phyloP scores from a whole-genome alignment of 176 grass and related monocot genomes.

The Neostapfia colusana region DNA sequence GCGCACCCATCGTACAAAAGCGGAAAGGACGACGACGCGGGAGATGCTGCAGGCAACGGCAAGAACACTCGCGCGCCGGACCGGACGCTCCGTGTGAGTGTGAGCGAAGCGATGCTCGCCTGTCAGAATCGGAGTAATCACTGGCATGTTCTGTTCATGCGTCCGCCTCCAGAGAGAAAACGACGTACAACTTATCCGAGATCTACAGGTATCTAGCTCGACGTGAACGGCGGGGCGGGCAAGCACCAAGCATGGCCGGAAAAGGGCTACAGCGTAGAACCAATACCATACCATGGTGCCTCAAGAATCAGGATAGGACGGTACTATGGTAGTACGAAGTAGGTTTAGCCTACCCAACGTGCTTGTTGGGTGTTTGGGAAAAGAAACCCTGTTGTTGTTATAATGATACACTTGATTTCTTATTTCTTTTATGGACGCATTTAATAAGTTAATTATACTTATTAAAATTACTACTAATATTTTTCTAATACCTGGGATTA shows the following conservation, averaged over 20 bases:
- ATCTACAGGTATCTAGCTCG: slow-evolving; percentile 25
- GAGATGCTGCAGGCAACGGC: slow-evolving; percentile 50
- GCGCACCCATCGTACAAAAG: slow-evolving; percentile 10
- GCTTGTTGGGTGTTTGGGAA: no score
- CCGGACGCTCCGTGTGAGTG: slow-evolving; percentile 30
- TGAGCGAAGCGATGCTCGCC: slow-evolving; percentile 32
- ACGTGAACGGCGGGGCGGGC: not conserved
- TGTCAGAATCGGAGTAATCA: slow-evolving; percentile 18
- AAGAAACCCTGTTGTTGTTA: no score
- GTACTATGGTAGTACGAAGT: no score
- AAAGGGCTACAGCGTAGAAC: not conserved
- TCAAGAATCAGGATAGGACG: not conserved
- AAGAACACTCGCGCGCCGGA: slow-evolving; percentile 47
- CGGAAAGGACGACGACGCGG: slow-evolving; percentile 44
- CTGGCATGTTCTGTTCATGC: not conserved
- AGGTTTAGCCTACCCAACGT: no score
- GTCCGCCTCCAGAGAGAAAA: not conserved
- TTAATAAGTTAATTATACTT: no score
- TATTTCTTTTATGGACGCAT: not conserved
- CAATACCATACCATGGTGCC: not conserved
- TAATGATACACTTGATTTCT: not conserved
- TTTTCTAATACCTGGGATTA: no score
- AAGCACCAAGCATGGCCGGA: not conserved
- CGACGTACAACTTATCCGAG: slow-evolving; percentile 50
- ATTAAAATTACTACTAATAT: no score